phyloP scores from a whole-genome alignment of 2,329 filamentous ascomycete species.

The Scedosporium dehoogii region DNA sequence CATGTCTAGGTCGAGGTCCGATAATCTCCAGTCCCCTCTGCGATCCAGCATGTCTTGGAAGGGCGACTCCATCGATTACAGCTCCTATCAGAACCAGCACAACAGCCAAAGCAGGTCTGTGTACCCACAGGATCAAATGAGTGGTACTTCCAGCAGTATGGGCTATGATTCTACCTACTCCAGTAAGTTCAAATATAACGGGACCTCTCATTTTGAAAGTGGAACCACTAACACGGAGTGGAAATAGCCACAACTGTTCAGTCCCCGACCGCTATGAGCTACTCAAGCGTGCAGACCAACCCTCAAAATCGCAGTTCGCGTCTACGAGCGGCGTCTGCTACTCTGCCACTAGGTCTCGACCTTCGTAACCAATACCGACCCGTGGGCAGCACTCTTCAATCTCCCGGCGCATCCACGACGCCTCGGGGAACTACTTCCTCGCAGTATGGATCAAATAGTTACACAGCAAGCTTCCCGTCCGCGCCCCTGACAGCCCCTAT shows the following conservation, averaged over 20 bases:
- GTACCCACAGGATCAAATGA: conserved; percentile 40
- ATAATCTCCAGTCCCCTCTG: conserved; percentile 48
- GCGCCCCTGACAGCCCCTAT: conserved; percentile 44
- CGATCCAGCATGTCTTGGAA: conserved; percentile 55
- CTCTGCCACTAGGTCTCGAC: conserved; percentile 34
- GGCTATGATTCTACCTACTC: conserved; percentile 44
- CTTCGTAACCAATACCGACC: conserved; percentile 34
- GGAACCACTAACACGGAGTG: neutral
- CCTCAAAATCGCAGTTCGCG: conserved; percentile 33
- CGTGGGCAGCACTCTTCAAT: conserved; percentile 19
- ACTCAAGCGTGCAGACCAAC: conserved; percentile 25
- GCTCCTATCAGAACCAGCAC: conserved; percentile 33
- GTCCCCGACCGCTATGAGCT: conserved; percentile 39
- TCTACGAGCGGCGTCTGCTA: conserved; percentile 37
- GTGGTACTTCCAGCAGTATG: conserved; percentile 27
- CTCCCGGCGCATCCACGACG: conserved; percentile 19
- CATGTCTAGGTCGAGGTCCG: conserved; percentile 45
- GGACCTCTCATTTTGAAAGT: neutral
- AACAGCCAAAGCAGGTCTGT: conserved; percentile 38
- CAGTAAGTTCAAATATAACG: conserved; percentile 26
- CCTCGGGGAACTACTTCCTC: conserved; percentile 18
- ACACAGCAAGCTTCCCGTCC: conserved; percentile 41
- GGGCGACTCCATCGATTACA: conserved; percentile 48
- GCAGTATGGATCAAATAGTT: conserved; percentile 29
- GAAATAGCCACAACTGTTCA: conserved; percentile 33